These are phyloP conservation scores for Fagus sylvatica DNA, from an alignment of 306 rosid species.

Conservation along the genomic window DNA sequence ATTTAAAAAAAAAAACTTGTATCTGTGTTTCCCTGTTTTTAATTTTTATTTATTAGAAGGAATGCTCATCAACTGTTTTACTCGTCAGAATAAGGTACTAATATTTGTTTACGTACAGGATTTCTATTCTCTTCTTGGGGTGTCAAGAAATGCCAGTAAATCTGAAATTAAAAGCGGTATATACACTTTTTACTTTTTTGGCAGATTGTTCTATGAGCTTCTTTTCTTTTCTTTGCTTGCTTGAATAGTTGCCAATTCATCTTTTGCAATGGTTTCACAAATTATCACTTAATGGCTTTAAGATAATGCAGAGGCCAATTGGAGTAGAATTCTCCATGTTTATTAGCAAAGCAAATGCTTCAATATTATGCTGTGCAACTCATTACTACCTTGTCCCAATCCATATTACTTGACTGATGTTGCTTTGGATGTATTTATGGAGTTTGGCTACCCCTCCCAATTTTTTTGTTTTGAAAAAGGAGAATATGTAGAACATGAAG, in stretches of 20 bases:
- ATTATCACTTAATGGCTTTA: background rate
- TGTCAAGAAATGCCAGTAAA: slow-evolving; percentile 80
- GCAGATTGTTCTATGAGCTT: background rate
- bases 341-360: background rate
- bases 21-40: background rate
- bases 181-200: slow-evolving; percentile 19
- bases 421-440: background rate
- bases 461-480: background rate
- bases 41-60: background rate
- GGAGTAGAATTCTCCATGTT: background rate
- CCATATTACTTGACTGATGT: background rate
- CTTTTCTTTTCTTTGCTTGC: slow-evolving; percentile 1
- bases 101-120: slow-evolving; percentile 56
- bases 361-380: background rate
- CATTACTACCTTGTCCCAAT: background rate
- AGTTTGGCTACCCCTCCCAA: background rate
- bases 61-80: slow-evolving; percentile 4
- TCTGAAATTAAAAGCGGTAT: slow-evolving; percentile 95
- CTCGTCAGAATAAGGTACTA: slow-evolving; percentile 17
- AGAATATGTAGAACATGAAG: background rate
- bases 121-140: slow-evolving; percentile 89
- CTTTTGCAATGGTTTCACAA: background rate
- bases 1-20: background rate
- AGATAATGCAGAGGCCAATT: background rate
- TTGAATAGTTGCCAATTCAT: background rate